Conservation (phyloP, 2,329 filamentous ascomycete genomes). For the Myotisia sp. region DNA sequence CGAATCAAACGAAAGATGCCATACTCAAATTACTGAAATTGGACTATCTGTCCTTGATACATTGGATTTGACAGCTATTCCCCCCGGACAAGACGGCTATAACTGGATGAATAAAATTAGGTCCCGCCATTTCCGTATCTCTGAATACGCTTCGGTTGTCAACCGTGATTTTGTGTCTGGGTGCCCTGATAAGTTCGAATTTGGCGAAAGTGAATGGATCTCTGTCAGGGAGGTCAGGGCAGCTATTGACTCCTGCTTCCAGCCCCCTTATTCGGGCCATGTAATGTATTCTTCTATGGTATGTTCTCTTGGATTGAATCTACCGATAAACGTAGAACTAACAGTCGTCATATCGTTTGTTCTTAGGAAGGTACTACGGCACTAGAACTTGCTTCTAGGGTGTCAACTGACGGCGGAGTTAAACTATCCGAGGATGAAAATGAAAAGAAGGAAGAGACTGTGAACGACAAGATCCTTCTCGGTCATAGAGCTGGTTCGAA, state of each 20-base stretch:
- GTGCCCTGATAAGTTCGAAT: constrained; percentile 66
- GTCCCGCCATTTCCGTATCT: constrained; percentile 61
- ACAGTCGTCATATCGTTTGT: no score
- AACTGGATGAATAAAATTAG: constrained; percentile 56
- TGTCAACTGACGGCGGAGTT: no score
- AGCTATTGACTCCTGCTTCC: constrained; percentile 42
- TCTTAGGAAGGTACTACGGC: no score
- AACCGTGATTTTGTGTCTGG: constrained; percentile 59
- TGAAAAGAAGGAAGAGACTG: no score
- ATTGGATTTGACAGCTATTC: constrained; percentile 36
- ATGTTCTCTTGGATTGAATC: constrained; percentile 6
- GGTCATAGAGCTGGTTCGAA: no score
- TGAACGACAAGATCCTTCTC: no score
- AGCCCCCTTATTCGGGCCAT: constrained; percentile 37
- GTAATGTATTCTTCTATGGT: constrained; percentile 4
- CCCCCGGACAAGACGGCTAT: constrained; percentile 47
- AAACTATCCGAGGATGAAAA: no score
- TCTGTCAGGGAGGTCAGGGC: constrained; percentile 30
- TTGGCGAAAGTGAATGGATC: constrained; percentile 44
- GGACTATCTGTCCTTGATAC: constrained; percentile 74
- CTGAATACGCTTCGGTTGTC: constrained; percentile 49
- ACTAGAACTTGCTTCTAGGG: no score
- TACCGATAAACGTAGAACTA: constrained; percentile 4
- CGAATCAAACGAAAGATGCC: constrained; percentile 60
- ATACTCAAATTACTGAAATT: constrained; percentile 63